Evolutionary conservation across 2,329 filamentous ascomycete genomes (phyloP), one percentile per base, ranked within the genome.

Genomic region (Nigrospora sphaerica): DNA sequence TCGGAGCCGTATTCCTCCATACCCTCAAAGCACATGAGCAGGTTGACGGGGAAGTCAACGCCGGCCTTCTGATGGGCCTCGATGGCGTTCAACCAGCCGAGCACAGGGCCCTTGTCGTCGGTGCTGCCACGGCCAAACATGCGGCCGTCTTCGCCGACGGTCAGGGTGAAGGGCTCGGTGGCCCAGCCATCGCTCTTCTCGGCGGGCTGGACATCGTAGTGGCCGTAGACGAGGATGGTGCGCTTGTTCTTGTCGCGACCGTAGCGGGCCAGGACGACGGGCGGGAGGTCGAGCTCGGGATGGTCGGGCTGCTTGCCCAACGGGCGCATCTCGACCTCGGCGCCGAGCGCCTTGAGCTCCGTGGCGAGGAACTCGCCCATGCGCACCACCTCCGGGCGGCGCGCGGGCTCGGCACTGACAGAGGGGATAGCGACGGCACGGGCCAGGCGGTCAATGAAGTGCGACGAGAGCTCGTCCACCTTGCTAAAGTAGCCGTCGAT

Each of bases 1-100:
- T 97, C 92, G 0, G 91, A 96, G 43, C 93, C 93, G 65, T 95
- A 95, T 73, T 98, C 93, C 72, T 98, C 93, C 93, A 98, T 98
- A 42, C 93, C 93, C 76, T 98, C 93, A 59, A 98, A 97, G 76
- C 93, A 98, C 88, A 96, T 97, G 54, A 98, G 81, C 55, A 98
- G 77, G 73, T 98, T 98, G 62, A 98, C 93, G 10, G 93, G 93
- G 65, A 98, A 89, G 44, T 96, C 92, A 39, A 97, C 75, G 47
- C 88, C 88, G 33, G 91, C 90, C 75, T 95, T 93, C 69, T 95
- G 85, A 74, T 98, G 93, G 37, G 93, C 91, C 71, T 98, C 91
- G 54, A 98, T 97, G 56, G 91, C 91, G 65, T 98, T 98, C 57
- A 98, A 69, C 93, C 93, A 98, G 58, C 93, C 93, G 46, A 98